Base-by-base conservation (phyloP, 176 grass and related monocot species). In the Leersia perrieri region DNA sequence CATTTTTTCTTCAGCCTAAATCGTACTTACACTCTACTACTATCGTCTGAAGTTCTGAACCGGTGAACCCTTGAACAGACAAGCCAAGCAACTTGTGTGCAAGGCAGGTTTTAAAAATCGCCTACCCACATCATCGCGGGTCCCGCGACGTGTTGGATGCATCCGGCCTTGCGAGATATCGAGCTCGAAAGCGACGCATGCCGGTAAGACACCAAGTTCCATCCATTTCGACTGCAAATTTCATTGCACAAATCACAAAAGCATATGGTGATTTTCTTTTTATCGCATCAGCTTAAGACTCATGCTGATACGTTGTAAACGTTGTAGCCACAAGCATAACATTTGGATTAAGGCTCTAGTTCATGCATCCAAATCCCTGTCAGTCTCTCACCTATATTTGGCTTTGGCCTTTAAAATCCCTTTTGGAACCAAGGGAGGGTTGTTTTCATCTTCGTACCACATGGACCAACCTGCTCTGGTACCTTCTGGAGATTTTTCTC, bases 121-220 rank as follows among this genome's bases (percentile, higher is more conserved):
- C 60, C 41, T 73, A 38, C 77, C 83, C 34, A 86, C 83, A 60
- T 86, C 88, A 8, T 18, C 28, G 25, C 73, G 78, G 87, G 57
- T 9, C 82, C 78, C 33, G 11, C 3, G 29, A 34, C 11, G 27
- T 9, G 78, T 47, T 78, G 78, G 73, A 61, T 35, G 34, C 78
- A 39, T 89, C 6, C 20, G 20, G 49, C 49, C 20, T 53, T 53
- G 71, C 51, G 18, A 9, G 31, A 55, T 32, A 64, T 71, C 71
- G 64, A 71, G 60, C 26, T 25, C 11, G 82, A 89, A 34, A 85
- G 82, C 33, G 82, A 85, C n/a, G 30, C 57, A 5, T 85, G 87
- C 81, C 77, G 28, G 72, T 63, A 89, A 66, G 32, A 70, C 33
- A 36, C 26, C 57, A 23, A 23, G 64, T 76, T 60, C 36, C 25